Conservation (phyloP, 805 yeast genomes). For the Komagataella kurtzmanii region DNA sequence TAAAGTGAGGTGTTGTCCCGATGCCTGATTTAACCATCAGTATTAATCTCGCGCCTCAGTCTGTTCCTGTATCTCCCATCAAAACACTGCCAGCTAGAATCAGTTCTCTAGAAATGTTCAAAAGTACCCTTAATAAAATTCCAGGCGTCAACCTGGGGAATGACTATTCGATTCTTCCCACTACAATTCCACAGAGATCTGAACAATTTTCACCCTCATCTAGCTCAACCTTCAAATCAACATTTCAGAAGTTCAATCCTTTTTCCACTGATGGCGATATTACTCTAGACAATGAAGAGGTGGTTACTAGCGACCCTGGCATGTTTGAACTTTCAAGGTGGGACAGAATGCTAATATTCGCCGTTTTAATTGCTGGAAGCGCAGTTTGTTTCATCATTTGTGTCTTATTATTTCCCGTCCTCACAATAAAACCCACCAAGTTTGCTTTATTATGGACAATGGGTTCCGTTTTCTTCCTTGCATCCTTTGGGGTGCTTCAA, state of each 20-base stretch:
- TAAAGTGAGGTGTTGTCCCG: background rate
- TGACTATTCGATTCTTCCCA: background rate
- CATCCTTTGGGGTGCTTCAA: conserved; percentile 75
- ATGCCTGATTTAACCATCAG: background rate
- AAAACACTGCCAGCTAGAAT: background rate
- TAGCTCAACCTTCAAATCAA: background rate
- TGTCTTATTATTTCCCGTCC: conserved; percentile 67
- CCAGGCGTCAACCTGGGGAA: background rate
- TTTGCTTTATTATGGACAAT: conserved; percentile 79
- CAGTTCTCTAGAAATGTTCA: background rate
- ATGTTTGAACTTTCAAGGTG: conserved; percentile 43
- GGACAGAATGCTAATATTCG: conserved; percentile 66
- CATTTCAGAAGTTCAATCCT: conserved; percentile 5
- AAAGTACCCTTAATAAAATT: background rate
- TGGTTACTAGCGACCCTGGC: conserved; percentile 29
- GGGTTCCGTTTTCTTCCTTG: conserved; percentile 69
- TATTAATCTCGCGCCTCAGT: background rate
- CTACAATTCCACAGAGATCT: background rate
- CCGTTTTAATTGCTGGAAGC: conserved; percentile 59
- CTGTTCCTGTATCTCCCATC: background rate
- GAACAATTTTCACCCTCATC: background rate
- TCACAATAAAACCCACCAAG: conserved; percentile 73
- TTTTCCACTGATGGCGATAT: conserved; percentile 3
- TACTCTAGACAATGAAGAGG: conserved; percentile 5
- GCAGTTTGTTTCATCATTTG: conserved; percentile 62